Evolutionary conservation across 2,329 filamentous ascomycete species (phyloP).

Genomic region (Ophiostoma sp.): DNA sequence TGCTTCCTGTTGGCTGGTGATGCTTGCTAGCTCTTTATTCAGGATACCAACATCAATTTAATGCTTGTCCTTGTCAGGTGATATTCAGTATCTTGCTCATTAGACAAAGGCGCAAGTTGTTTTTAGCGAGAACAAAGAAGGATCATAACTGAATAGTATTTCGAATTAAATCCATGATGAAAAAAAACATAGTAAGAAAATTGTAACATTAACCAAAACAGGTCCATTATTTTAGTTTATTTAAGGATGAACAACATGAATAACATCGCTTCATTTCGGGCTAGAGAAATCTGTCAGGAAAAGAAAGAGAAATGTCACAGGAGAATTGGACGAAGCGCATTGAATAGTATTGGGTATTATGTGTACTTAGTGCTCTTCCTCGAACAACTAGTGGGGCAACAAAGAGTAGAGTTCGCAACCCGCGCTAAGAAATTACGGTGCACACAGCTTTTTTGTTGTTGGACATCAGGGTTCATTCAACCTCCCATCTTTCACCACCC

Average conservation of each 20-base stretch:
- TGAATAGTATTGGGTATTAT: background rate
- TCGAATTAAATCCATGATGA: too few species aligned
- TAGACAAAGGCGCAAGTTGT: background rate
- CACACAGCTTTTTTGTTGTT: background rate
- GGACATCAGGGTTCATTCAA: background rate
- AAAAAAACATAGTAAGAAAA: too few species aligned
- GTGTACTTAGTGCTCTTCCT: background rate
- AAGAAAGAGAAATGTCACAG: too few species aligned
- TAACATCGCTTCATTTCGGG: too few species aligned
- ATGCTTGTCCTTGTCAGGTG: background rate
- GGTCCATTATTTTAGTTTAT: too few species aligned
- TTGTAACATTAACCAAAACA: too few species aligned
- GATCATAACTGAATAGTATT: too few species aligned
- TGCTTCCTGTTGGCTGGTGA: background rate
- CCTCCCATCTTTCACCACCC: background rate
- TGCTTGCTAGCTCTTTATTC: background rate
- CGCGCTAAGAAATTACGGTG: background rate
- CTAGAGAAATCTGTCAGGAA: too few species aligned
- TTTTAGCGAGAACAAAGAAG: too few species aligned
- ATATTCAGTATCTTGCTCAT: background rate
- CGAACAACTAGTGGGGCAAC: background rate
- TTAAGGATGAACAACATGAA: too few species aligned
- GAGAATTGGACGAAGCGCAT: too few species aligned
- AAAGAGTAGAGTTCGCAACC: background rate
- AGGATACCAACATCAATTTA: background rate